A percentile compares a stretch with the other conserved stretches of the same genome.
Conservation (phyloP, 2,329 filamentous ascomycete genomes). For the Fusarium humuli region DNA sequence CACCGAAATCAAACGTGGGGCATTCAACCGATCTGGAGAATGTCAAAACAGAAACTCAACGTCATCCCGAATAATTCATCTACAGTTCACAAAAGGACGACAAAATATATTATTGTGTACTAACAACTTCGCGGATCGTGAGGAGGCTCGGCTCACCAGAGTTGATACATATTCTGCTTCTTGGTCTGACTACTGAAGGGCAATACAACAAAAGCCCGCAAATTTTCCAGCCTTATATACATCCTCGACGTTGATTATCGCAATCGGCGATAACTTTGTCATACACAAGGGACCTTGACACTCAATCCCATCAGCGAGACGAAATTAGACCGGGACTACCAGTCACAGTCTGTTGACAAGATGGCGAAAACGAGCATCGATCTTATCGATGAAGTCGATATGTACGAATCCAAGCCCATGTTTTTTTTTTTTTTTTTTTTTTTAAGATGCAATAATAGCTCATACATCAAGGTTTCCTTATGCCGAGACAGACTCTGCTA, state of each 20-base stretch:
- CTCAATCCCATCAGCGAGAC: neutral
- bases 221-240: neutral
- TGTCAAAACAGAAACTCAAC: neutral
- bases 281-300: neutral
- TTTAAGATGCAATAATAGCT: neutral
- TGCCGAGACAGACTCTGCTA: constrained; percentile 68
- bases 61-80: neutral
- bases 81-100: neutral
- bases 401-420: constrained; percentile 24
- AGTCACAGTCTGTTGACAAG: neutral
- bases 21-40: neutral
- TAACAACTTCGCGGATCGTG: neutral
- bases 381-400: constrained; percentile 43
- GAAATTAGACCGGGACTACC: neutral
- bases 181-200: neutral
- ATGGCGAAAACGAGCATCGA: constrained; percentile 46
- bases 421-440: neutral
- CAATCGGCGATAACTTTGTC: neutral
- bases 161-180: neutral
- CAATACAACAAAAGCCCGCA: neutral
- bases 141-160: neutral
- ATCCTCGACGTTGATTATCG: neutral
- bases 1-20: constrained; percentile 7
- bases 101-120: neutral
- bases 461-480: constrained; percentile 77